phyloP scores from a whole-genome alignment of 768 basidiomycete genomes.

The Cyclocybe aegerita region DNA sequence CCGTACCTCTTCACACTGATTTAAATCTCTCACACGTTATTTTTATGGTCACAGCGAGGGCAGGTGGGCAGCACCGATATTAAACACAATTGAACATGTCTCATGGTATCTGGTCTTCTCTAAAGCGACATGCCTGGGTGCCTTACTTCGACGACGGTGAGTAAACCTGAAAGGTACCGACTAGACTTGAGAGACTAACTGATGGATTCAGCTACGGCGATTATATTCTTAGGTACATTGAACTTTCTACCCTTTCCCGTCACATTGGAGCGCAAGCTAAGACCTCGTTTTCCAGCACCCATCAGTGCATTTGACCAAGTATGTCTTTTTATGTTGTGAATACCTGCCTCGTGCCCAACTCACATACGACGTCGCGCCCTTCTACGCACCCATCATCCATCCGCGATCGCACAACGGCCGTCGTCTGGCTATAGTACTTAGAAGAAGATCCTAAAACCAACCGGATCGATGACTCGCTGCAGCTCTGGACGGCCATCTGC shows the following conservation, averaged over 20 bases:
- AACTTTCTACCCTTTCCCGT: neutral
- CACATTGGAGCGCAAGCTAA: neutral
- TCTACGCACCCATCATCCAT: neutral
- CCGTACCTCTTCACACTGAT: neutral
- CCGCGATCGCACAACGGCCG: neutral
- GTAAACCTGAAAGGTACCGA: slow-evolving; percentile 19
- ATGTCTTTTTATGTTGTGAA: slow-evolving; percentile 1
- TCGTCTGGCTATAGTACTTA: slow-evolving; percentile 53
- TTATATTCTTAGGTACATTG: slow-evolving; percentile 66
- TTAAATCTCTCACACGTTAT: neutral
- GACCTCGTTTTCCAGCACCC: slow-evolving; percentile 45
- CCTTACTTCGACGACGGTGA: slow-evolving; percentile 84
- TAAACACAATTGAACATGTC: neutral
- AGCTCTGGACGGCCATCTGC: slow-evolving; percentile 74
- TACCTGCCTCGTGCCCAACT: neutral
- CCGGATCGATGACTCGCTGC: slow-evolving; percentile 79
- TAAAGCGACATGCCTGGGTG: slow-evolving; percentile 75
- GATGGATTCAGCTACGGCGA: slow-evolving; percentile 60
- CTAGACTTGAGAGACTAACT: neutral
- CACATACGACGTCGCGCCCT: neutral
- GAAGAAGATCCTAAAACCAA: slow-evolving; percentile 81
- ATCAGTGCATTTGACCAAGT: slow-evolving; percentile 89
- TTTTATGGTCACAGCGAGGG: slow-evolving; percentile 16
- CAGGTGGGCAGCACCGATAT: slow-evolving; percentile 10
- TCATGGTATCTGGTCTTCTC: slow-evolving; percentile 1